Percentiles rank a stretch among this genome's conserved stretches.
These are phyloP conservation scores for Atalantia buxifolia DNA, from an alignment of 345 rosid species.

Conservation along the genomic window DNA sequence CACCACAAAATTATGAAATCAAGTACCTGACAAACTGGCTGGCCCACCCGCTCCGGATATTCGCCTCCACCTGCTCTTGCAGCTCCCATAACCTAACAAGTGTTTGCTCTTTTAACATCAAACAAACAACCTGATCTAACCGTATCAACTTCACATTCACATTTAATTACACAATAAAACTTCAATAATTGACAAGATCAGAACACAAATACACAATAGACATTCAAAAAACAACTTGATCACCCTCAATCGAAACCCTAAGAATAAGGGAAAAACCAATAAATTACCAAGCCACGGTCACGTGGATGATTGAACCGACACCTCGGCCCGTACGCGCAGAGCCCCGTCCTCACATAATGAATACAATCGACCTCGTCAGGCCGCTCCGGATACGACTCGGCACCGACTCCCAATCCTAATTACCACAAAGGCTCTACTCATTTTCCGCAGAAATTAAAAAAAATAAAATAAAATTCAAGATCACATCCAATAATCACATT, in stretches of 20 bases:
- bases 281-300: conserved; percentile 66
- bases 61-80: conserved; percentile 54
- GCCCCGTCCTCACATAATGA: conserved; percentile 75
- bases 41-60: conserved; percentile 73
- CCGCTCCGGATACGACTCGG: conserved; percentile 72
- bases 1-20: neutral
- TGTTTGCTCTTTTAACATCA: conserved; percentile 12
- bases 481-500: conserved; percentile 5
- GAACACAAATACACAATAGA: conserved; percentile 21
- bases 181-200: conserved; percentile 10
- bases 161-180: neutral
- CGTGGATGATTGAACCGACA: conserved; percentile 98
- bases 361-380: conserved; percentile 76
- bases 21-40: conserved; percentile 81
- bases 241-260: conserved; percentile 24
- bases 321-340: conserved; percentile 74
- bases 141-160: neutral
- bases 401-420: conserved; percentile 48
- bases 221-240: neutral
- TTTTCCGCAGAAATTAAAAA: conserved; percentile 17
- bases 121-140: conserved; percentile 21
- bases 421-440: conserved; percentile 73
- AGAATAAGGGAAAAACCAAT: conserved; percentile 7
- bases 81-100: conserved; percentile 56
- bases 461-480: conserved; percentile 7